Evolutionary conservation across 148 eudicot species (phyloP), one percentile per base, ranked within the genome.

Genomic region (Dysphania ambrosioides): DNA sequence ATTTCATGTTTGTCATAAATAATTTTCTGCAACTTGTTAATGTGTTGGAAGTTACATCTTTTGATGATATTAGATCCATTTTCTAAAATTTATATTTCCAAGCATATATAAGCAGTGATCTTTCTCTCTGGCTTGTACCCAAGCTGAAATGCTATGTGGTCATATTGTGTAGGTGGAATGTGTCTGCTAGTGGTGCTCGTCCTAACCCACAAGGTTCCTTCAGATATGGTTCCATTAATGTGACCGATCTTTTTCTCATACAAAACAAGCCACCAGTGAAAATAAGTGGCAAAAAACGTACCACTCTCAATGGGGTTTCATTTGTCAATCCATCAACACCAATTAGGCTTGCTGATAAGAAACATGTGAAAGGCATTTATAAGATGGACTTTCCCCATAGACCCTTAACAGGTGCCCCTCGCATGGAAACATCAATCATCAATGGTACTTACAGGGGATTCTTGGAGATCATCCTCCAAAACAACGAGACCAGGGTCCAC

Each of bases 131-230:
- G 19, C 75, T 26, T 57, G 51, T 60, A 29, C 19, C 42, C 65
- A 47, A 47, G 62, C 49, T 35, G 18, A 56, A 38, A 42, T 63
- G 53, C 63, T 36, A 26, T 24, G n/a, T 75, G 73, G 19, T 47
- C 49, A 51, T 77, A 41, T 69, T 38, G n/a, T 79, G 76, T 82
- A 95, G 99, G 90, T 92, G 97, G 97, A 95, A 95, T 83, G 99
- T 92, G 75, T 78, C 91, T 47, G 99, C 99, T 55, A 90, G 96
- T 81, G 99, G 99, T 78, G 99, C 99, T 42, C 99, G 99, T 29
- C 99, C 99, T 51, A 95, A 95, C 66, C 99, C 99, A 79, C 99
- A 95, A 77, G 99, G 99, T 61, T 90, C 99, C 1, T 95, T 95
- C 62, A 90, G 80, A 65, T 95, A 95, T 47, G 99, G 99, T 26